Base-by-base conservation (phyloP, 192 early-diverging fungal genomes). In the Entomortierella beljakovae region DNA sequence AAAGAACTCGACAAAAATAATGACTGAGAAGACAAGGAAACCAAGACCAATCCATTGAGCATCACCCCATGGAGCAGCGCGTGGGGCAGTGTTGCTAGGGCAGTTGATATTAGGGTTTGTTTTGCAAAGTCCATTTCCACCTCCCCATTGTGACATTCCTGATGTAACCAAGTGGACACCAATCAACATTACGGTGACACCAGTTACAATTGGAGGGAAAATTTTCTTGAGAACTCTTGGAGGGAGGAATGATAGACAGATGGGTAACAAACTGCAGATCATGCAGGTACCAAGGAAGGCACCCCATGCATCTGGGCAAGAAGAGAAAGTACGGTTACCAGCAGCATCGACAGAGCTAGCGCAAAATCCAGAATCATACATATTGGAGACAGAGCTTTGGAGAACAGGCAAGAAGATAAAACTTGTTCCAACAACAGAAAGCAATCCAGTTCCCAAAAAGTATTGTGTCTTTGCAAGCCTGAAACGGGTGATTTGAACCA, bases 201-300 rank as follows among this genome's bases (percentile, higher is more conserved):
- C 86, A 20, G 87, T 86, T 11, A 88, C 86, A 68, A 88, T 82
- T 26, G 87, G 87, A 20, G 86, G 86, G 54, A 88, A 88, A 59
- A 88, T 56, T 46, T 70, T 82, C 61, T 85, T 82, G 35, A 88
- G 53, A 1, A 74, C 57, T 22, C 70, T 74, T 37, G 81, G 85
- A 51, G 86, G 86, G 32, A 88, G 16, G 33, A 86, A 85, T 7
- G 84, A 86, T 15, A 88, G 55, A 8, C 54, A 28, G 31, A 88
- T 83, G 4, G 76, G 77, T 38, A 88, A 55, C 6, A 86, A 23
- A 51, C 75, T 71, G 64, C 86, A 85, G 29, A 88, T 23, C 82
- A 87, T 84, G n/a, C 76, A 73, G 15, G 86, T 88, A 22, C 86
- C 86, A 28, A 88, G 49, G 38, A 88, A 83, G 2, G 86, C 86